phyloP scores from a whole-genome alignment of 768 basidiomycete genomes.

The Lactifluus subvellereus region DNA sequence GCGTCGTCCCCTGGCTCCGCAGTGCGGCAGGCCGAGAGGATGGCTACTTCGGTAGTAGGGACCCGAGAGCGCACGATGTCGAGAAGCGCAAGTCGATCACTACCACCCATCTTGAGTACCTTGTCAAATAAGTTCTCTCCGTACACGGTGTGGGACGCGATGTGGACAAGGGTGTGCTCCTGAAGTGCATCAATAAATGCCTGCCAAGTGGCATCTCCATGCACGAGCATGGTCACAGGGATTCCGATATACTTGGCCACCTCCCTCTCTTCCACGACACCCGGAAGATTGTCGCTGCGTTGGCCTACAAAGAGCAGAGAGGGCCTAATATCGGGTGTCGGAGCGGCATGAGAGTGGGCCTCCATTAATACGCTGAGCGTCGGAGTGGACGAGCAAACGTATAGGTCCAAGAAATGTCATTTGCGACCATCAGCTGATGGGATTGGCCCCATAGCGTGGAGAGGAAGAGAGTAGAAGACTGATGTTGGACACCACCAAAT shows the following conservation, averaged over 20 bases:
- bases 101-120: background rate
- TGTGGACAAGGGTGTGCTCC: background rate
- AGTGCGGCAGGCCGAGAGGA: slow-evolving; percentile 9
- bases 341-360: background rate
- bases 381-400: slow-evolving; percentile 18
- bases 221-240: background rate
- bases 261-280: background rate
- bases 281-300: background rate
- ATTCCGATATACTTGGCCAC: background rate
- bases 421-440: background rate
- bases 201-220: background rate
- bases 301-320: slow-evolving; percentile 7
- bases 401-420: slow-evolving; percentile 6
- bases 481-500: no score
- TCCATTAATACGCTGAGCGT: slow-evolving; percentile 3
- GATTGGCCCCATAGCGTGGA: slow-evolving; percentile 17
- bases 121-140: background rate
- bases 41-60: slow-evolving; percentile 8
- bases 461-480: no score
- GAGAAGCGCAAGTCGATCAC: background rate
- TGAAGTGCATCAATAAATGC: background rate
- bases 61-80: background rate
- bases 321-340: background rate
- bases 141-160: background rate
- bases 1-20: background rate